phyloP scores from a whole-genome alignment of 768 basidiomycete species.

The Hygrophorus russula region DNA sequence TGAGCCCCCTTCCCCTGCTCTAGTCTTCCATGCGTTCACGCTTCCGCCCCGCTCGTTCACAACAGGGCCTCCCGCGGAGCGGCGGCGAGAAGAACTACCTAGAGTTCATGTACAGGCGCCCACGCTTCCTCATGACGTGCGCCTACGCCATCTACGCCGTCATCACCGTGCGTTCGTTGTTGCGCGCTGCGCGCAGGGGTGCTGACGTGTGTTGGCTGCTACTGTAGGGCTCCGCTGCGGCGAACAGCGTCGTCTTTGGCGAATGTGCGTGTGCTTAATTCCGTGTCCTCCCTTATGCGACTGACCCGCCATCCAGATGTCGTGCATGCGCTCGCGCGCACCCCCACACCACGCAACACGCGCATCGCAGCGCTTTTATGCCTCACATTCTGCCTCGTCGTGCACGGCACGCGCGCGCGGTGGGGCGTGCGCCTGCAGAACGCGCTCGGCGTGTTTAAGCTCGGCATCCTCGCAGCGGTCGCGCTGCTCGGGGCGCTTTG shows the following conservation, averaged over 20 bases:
- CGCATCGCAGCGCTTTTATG: constrained; percentile 46
- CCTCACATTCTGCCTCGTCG: constrained; percentile 41
- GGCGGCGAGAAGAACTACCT: constrained; percentile 74
- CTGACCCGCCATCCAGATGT: constrained; percentile 31
- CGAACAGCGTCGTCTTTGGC: constrained; percentile 55
- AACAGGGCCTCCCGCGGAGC: constrained; percentile 55
- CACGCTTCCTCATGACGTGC: constrained; percentile 51
- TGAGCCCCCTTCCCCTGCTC: constrained; percentile 17
- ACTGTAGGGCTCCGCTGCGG: constrained; percentile 53
- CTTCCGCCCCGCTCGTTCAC: no score
- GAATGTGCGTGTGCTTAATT: constrained; percentile 40
- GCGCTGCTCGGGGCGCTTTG: constrained; percentile 43
- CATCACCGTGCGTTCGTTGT: constrained; percentile 40
- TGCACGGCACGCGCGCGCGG: constrained; percentile 43
- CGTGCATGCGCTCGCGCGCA: constrained; percentile 38
- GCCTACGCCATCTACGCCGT: constrained; percentile 45
- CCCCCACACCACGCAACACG: constrained; percentile 32
- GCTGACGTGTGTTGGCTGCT: no score
- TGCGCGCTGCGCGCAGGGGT: no score
- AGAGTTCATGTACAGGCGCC: constrained; percentile 56
- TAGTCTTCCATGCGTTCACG: no score
- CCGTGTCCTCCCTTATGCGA: background rate
- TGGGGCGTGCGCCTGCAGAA: constrained; percentile 58
- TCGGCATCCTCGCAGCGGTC: constrained; percentile 42
- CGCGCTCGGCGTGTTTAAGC: constrained; percentile 47